Evolutionary conservation across 192 early-diverging fungal species (phyloP).

Genomic region (Coemansia sp.): DNA sequence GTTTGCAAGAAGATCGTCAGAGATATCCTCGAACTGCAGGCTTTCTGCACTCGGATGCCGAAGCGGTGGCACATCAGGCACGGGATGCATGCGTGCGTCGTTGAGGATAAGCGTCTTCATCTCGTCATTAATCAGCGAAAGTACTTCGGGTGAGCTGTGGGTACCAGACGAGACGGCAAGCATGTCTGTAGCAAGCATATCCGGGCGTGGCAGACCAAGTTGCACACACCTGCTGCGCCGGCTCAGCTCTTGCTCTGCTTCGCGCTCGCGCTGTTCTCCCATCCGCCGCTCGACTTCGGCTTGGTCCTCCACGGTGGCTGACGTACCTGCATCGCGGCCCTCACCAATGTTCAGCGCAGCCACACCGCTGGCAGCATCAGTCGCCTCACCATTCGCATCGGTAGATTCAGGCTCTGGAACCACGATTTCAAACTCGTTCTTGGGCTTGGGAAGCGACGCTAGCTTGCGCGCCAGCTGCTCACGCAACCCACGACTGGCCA

Average conservation of each 20-base stretch:
- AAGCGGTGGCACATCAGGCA: slow-evolving; percentile 59
- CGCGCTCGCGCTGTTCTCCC: slow-evolving; percentile 53
- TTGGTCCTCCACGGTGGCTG: slow-evolving; percentile 62
- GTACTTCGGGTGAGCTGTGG: slow-evolving; percentile 18
- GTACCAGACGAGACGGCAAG: slow-evolving; percentile 15
- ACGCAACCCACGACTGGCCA: slow-evolving; percentile 53
- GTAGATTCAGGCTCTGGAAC: slow-evolving; percentile 62
- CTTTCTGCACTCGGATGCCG: slow-evolving; percentile 23
- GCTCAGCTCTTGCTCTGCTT: slow-evolving; percentile 53
- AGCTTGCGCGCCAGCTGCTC: slow-evolving; percentile 74
- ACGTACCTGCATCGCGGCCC: slow-evolving; percentile 7
- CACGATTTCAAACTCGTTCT: slow-evolving; percentile 90
- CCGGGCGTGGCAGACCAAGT: slow-evolving; percentile 73
- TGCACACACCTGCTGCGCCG: slow-evolving; percentile 77
- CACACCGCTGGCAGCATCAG: slow-evolving; percentile 12
- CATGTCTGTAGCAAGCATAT: slow-evolving; percentile 14
- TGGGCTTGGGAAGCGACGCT: slow-evolving; percentile 75
- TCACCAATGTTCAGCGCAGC: slow-evolving; percentile 14
- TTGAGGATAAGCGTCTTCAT: slow-evolving; percentile 66
- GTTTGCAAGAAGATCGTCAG: slow-evolving; percentile 59
- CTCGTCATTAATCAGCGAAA: slow-evolving; percentile 68
- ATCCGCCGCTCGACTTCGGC: slow-evolving; percentile 67
- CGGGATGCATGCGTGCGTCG: slow-evolving; percentile 73
- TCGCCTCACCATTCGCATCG: slow-evolving; percentile 10
- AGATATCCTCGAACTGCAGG: slow-evolving; percentile 46